phyloP scores from a whole-genome alignment of 2,329 filamentous ascomycete species.

The Cadophora luteo-olivacea region DNA sequence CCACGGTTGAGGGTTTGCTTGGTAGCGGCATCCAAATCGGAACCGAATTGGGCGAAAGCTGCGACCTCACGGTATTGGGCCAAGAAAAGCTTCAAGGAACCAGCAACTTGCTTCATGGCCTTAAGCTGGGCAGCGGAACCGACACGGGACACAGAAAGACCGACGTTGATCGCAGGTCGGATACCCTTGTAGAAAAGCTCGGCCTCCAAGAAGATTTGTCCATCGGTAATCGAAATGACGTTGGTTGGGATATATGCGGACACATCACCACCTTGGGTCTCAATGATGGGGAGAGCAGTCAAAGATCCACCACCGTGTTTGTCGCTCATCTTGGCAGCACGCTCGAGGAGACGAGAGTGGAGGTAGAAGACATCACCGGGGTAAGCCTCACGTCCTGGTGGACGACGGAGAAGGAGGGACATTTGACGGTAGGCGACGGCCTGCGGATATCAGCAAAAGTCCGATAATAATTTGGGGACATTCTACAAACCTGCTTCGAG shows the following conservation, averaged over 20 bases:
- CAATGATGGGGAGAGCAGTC: constrained; percentile 96
- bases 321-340: constrained; percentile 98
- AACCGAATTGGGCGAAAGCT: constrained; percentile 99
- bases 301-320: constrained; percentile 94
- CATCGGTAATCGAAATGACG: constrained; percentile 99
- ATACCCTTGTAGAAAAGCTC: constrained; percentile 99
- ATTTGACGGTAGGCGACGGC: constrained; percentile 98
- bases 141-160: constrained; percentile 99
- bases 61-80: constrained; percentile 99
- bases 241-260: constrained; percentile 99
- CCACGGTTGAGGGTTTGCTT: constrained; percentile 98
- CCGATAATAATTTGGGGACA: background rate
- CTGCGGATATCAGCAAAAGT: constrained; percentile 55
- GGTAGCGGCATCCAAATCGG: constrained; percentile 97
- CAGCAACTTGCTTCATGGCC: constrained; percentile 99
- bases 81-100: constrained; percentile 99
- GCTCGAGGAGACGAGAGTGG: constrained; percentile 98
- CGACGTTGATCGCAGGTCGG: constrained; percentile 99
- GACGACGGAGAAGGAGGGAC: constrained; percentile 96
- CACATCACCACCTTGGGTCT: constrained; percentile 99
- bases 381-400: constrained; percentile 98
- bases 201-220: constrained; percentile 99
- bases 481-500: constrained; percentile 83
- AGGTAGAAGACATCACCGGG: constrained; percentile 99
- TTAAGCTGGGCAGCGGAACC: constrained; percentile 99